Conservation (phyloP, 2,329 filamentous ascomycete genomes). For the Cercospora canescens region DNA sequence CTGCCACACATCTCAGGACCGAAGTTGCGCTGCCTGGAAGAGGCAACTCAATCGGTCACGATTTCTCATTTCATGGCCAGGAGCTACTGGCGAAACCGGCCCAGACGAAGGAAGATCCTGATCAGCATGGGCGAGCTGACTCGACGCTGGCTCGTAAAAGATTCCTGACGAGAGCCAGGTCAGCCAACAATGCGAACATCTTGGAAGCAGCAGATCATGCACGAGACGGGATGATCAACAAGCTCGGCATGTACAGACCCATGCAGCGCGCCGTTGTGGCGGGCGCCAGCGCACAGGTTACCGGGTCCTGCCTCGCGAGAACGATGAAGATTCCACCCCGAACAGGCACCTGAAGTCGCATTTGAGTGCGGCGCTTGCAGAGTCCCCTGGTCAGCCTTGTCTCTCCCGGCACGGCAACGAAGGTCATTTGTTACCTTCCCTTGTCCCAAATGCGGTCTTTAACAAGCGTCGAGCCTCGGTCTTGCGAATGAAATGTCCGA, state of each 20-base stretch:
- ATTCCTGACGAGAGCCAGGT: not conserved
- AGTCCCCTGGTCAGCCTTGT: not conserved
- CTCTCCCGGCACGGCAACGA: not conserved
- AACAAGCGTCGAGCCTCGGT: constrained; percentile 1
- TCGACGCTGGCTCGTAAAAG: not conserved
- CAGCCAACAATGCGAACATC: not conserved
- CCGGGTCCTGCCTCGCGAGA: not conserved
- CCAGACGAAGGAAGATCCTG: not conserved
- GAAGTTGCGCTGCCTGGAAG: not conserved
- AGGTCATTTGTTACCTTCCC: constrained; percentile 3
- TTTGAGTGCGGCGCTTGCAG: constrained; percentile 6
- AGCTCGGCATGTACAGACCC: not conserved
- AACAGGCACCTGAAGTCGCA: not conserved
- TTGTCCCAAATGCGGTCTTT: constrained; percentile 3
- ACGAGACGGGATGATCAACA: not conserved
- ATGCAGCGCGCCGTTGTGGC: constrained; percentile 6
- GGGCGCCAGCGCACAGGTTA: constrained; percentile 2
- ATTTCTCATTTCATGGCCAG: not conserved
- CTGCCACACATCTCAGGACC: not conserved
- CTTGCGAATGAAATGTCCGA: not conserved
- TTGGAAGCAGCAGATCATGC: not conserved
- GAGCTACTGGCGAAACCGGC: too few species aligned
- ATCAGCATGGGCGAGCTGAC: not conserved
- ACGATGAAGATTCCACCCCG: not conserved
- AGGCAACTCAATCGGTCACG: not conserved